Evolutionary conservation across 1,284 basidiomycete species (phyloP).

Genomic region (Ustilago lituana): DNA sequence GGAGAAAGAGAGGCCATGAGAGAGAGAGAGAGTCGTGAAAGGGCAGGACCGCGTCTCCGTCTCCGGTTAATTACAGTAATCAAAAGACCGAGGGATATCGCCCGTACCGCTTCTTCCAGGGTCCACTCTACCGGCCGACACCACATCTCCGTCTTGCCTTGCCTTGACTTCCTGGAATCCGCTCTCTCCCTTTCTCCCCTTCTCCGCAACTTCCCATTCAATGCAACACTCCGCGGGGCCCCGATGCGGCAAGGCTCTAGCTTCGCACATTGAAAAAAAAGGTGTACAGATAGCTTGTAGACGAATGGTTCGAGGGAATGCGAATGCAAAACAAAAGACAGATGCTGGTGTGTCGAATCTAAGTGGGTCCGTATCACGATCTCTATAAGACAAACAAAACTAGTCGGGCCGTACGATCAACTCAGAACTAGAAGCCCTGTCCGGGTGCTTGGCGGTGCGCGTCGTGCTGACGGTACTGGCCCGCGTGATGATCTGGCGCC

Average conservation of each 20-base stretch:
- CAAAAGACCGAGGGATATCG: background rate
- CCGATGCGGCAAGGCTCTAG: too few species aligned
- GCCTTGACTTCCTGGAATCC: too few species aligned
- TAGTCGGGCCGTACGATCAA: too few species aligned
- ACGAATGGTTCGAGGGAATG: slow-evolving; percentile 2
- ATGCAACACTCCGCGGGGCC: too few species aligned
- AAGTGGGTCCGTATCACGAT: background rate
- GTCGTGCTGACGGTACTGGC: slow-evolving; percentile 14
- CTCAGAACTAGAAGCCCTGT: slow-evolving; percentile 9
- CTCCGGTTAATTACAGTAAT: background rate
- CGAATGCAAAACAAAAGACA: background rate
- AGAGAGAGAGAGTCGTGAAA: background rate
- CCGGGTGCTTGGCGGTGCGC: slow-evolving; percentile 6
- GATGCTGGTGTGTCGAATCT: slow-evolving; percentile 6
- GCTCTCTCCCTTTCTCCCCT: too few species aligned
- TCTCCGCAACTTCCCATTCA: too few species aligned
- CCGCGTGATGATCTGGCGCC: background rate
- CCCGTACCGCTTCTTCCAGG: background rate
- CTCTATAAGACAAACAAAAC: background rate
- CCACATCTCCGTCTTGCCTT: too few species aligned
- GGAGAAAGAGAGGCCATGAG: too few species aligned
- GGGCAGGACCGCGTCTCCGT: background rate
- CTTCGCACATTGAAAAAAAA: too few species aligned
- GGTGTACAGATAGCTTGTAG: too few species aligned
- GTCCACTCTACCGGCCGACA: slow-evolving; percentile 4